Evolutionary conservation across 2,329 filamentous ascomycete genomes (phyloP).

Genomic region (Pseudogymnoascus sp.): DNA sequence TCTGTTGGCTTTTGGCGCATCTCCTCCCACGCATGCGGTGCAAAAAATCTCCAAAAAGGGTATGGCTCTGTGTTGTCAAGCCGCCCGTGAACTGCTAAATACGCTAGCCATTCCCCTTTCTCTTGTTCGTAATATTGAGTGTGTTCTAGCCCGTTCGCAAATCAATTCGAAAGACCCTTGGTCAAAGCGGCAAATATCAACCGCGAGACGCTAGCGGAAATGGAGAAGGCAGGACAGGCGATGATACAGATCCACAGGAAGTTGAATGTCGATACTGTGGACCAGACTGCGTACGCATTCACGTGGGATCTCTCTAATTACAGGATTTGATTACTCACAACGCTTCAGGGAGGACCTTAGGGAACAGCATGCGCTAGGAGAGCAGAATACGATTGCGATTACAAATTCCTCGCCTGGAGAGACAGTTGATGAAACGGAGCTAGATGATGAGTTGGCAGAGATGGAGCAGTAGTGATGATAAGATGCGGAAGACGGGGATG

Average conservation of each 20-base stretch:
- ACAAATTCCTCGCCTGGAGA: constrained; percentile 60
- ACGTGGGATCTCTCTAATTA: neutral
- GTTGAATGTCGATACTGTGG: constrained; percentile 88
- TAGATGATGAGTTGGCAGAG: constrained; percentile 76
- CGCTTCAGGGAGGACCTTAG: constrained; percentile 63
- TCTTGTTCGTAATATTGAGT: too few relatives aligned
- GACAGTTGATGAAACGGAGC: constrained; percentile 72
- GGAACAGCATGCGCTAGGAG: constrained; percentile 85
- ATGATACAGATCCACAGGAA: constrained; percentile 91
- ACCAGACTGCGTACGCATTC: constrained; percentile 75
- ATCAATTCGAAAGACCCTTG: constrained; percentile 31
- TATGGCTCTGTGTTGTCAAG: too few relatives aligned
- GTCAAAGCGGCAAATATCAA: constrained; percentile 99
- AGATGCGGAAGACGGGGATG: constrained; percentile 82
- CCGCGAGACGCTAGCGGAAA: constrained; percentile 85
- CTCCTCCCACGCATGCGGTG: too few relatives aligned
- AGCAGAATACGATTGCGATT: constrained; percentile 85
- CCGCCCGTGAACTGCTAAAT: too few relatives aligned
- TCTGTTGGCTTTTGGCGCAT: too few relatives aligned
- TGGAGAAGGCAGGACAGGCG: constrained; percentile 81
- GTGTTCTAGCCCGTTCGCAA: too few relatives aligned
- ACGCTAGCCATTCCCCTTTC: too few relatives aligned
- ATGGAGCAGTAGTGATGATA: constrained; percentile 84
- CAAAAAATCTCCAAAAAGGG: too few relatives aligned
- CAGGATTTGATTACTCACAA: neutral